Percentiles rank a stretch among this genome's conserved stretches.
These are phyloP conservation scores for Gaultheria prostrata DNA, from an alignment of 148 eudicot genomes.

Conservation along the genomic window DNA sequence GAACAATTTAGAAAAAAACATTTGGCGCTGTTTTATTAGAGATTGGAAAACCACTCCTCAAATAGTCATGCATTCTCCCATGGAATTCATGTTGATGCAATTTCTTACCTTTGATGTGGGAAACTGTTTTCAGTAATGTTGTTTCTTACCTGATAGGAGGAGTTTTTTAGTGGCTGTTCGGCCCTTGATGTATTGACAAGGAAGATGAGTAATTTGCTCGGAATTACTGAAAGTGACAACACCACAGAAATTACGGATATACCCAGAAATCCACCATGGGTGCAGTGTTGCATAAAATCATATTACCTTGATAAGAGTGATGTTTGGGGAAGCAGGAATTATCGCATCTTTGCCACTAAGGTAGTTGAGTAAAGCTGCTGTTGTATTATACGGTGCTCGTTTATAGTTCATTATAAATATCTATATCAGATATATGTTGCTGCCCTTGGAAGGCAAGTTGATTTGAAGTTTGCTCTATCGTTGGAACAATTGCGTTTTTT, in stretches of 20 bases:
- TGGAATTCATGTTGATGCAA: background rate
- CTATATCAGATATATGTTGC: background rate
- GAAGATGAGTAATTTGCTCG: slow-evolving; percentile 61
- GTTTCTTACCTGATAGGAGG: slow-evolving; percentile 35
- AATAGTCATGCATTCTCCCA: background rate
- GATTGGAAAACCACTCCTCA: background rate
- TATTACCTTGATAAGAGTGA: slow-evolving; percentile 51
- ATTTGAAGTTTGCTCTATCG: background rate
- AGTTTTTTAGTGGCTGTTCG: slow-evolving; percentile 52
- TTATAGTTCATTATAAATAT: background rate
- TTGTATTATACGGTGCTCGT: background rate
- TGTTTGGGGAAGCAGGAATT: slow-evolving; percentile 58
- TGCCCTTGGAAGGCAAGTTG: background rate
- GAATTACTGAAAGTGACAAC: slow-evolving; percentile 31
- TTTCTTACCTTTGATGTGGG: background rate
- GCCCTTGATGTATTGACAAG: slow-evolving; percentile 33
- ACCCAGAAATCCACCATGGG: slow-evolving; percentile 82
- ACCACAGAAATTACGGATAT: slow-evolving; percentile 23
- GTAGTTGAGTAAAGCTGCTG: slow-evolving; percentile 25
- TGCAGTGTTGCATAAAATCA: slow-evolving; percentile 72
- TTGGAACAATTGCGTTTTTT: background rate
- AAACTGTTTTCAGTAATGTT: background rate
- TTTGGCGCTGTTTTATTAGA: background rate
- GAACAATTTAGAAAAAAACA: background rate
- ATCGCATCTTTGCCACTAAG: slow-evolving; percentile 58